Percentiles rank a stretch among this genome's conserved stretches.
Evolutionary conservation across 2,329 filamentous ascomycete genomes (phyloP).

Genomic region (Zymoseptoria pseudotritici): DNA sequence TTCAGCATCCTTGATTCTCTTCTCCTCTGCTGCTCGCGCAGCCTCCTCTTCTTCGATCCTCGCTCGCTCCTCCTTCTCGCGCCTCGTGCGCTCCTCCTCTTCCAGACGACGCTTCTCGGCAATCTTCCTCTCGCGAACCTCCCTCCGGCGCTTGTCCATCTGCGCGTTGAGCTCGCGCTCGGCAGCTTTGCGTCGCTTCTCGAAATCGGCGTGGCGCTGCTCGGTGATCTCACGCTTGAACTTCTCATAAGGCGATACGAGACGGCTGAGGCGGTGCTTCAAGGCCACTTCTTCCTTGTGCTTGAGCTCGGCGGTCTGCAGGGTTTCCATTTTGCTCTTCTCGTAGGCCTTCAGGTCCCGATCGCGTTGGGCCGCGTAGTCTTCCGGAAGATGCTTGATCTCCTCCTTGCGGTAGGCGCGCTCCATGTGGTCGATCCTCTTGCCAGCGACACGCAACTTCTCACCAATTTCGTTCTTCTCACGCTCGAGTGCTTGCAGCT

Average conservation of each 20-base stretch:
- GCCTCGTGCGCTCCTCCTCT: constrained; percentile 68
- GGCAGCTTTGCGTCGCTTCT: constrained; percentile 83
- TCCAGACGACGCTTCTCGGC: constrained; percentile 79
- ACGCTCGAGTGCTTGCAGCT: constrained; percentile 89
- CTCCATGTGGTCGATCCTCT: constrained; percentile 94
- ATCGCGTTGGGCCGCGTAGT: constrained; percentile 78
- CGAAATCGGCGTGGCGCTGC: constrained; percentile 88
- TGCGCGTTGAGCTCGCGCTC: constrained; percentile 90
- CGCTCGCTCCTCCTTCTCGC: constrained; percentile 79
- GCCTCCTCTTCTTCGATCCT: constrained; percentile 80
- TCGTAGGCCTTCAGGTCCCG: constrained; percentile 75
- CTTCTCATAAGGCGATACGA: constrained; percentile 75
- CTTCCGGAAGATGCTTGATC: constrained; percentile 77
- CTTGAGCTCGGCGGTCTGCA: constrained; percentile 74
- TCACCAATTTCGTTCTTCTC: constrained; percentile 96
- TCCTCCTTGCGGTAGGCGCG: constrained; percentile 95
- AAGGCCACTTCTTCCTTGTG: constrained; percentile 88
- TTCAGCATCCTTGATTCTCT: constrained; percentile 49
- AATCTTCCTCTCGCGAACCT: constrained; percentile 73
- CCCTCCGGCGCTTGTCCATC: constrained; percentile 79
- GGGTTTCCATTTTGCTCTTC: constrained; percentile 64
- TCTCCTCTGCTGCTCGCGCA: constrained; percentile 70
- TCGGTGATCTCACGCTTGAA: constrained; percentile 79
- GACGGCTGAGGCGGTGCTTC: constrained; percentile 81
- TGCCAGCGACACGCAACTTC: constrained; percentile 82